phyloP scores from a whole-genome alignment of 164 flowering plant species.

The Buxus sempervirens region DNA sequence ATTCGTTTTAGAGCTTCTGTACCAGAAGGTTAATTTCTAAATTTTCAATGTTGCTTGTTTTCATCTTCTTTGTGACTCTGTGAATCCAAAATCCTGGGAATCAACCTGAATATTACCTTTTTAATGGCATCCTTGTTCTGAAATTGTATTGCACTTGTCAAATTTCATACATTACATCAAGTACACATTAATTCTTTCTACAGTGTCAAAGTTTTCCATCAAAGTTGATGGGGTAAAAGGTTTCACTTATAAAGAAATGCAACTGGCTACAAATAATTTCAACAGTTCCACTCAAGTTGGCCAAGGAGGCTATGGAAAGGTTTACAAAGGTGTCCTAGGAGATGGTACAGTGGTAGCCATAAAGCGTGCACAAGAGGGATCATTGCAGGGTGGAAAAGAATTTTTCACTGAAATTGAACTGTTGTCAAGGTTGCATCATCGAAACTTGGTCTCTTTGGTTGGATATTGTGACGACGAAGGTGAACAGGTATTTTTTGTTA shows the following conservation, averaged over 20 bases:
- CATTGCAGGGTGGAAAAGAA: slow-evolving; percentile 69
- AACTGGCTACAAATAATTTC: slow-evolving; percentile 53
- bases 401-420: slow-evolving; percentile 64
- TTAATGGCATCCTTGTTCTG: neutral
- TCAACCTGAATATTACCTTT: neutral
- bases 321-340: slow-evolving; percentile 51
- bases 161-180: neutral
- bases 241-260: slow-evolving; percentile 48
- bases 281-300: slow-evolving; percentile 43
- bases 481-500: slow-evolving; percentile 51
- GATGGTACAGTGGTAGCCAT: slow-evolving; percentile 66
- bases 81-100: neutral
- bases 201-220: slow-evolving; percentile 39
- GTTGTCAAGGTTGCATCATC: slow-evolving; percentile 65
- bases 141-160: neutral
- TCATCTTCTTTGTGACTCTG: neutral
- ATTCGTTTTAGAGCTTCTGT: neutral
- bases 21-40: neutral
- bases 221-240: slow-evolving; percentile 56
- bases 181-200: neutral
- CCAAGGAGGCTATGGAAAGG: slow-evolving; percentile 81
- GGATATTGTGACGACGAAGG: slow-evolving; percentile 76
- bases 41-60: neutral
- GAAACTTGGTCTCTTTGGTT: slow-evolving; percentile 63
- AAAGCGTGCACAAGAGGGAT: slow-evolving; percentile 70